Evolutionary conservation across 495 filamentous ascomycete species (phyloP), one percentile per base, ranked within the genome.

Genomic region (Penicillium manginii): DNA sequence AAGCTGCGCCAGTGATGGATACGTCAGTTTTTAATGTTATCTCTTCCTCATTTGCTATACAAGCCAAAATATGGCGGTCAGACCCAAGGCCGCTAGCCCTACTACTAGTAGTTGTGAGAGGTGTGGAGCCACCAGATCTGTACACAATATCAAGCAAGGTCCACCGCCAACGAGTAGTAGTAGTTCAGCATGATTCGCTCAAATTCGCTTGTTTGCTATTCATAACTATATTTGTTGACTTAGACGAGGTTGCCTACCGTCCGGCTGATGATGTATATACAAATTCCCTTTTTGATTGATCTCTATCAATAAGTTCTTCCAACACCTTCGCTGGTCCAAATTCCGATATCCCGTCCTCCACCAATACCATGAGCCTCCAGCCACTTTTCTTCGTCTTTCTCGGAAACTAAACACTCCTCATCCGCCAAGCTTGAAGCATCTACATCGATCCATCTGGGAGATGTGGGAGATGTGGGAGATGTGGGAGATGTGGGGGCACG

Each of bases 371-470:
- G 54, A n/a, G 19, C 55, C 31, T 70, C 65, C n/a, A 61, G 29
- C 62, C 58, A 63, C 21, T 65, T 63, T 21, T 60, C 33, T 18
- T 60, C 55, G 6, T 55, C 18, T n/a, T 53, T 58, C 19, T 57
- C 57, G 7, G 61, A 60, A 22, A 61, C 42, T 21, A 55, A 39
- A n/a, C 21, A 26, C 17, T 63, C 64, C 1, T 63, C 59, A n/a
- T 62, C 67, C 4, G 23, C 47, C 39, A 60, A 9, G 39, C 54
- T 58, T 1, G 53, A 29, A 10, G 48, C 52, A 58, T 62, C 60
- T 35, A 65, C 52, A 56, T 62, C 60, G 35, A 65, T 22, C 62
- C 58, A 59, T 4, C 51, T 54, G 8, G 60, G 53, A 11, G 58
- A 56, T 4, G 54, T 14, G 0, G 49, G n/a, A 37, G 29, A n/a